A percentile compares a stretch with the other conserved stretches of the same genome.
Evolutionary conservation across 1,139 yeast species (phyloP).

Genomic region (Geotrichum candidum): DNA sequence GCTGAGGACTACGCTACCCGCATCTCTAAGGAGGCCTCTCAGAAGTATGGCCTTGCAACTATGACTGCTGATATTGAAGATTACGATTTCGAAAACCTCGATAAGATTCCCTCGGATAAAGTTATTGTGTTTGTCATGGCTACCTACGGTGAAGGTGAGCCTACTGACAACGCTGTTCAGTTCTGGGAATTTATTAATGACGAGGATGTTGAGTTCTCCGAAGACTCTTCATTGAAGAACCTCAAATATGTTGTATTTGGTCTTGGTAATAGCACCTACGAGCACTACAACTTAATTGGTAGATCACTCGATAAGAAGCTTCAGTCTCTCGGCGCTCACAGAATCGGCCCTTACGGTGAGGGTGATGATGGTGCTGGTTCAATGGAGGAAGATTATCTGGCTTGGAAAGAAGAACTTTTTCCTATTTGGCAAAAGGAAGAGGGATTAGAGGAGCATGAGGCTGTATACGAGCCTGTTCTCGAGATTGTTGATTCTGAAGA

Average conservation of each 20-base stretch:
- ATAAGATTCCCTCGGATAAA: constrained; percentile 48
- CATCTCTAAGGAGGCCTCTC: constrained; percentile 78
- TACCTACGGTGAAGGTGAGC: constrained; percentile 98
- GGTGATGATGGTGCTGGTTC: constrained; percentile 96
- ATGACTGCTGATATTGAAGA: constrained; percentile 88
- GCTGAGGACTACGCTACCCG: constrained; percentile 95
- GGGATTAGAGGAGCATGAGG: constrained; percentile 68
- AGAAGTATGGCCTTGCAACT: constrained; percentile 74
- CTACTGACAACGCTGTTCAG: constrained; percentile 84
- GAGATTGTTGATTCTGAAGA: constrained; percentile 39
- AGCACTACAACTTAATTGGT: constrained; percentile 81
- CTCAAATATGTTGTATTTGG: constrained; percentile 76
- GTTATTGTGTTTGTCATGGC: constrained; percentile 75
- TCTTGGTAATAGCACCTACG: constrained; percentile 89
- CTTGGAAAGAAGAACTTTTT: constrained; percentile 82
- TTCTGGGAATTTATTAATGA: constrained; percentile 45
- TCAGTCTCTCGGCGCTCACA: constrained; percentile 58
- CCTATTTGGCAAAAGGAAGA: constrained; percentile 61
- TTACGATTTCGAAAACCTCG: constrained; percentile 73
- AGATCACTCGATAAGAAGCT: constrained; percentile 50
- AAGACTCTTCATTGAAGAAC: constrained; percentile 50
- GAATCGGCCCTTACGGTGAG: constrained; percentile 70
- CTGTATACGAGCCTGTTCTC: constrained; percentile 69
- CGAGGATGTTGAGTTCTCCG: constrained; percentile 34
- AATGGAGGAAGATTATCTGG: constrained; percentile 87